Base-by-base conservation (phyloP, 257 asterid species). In the Ilex aquifolium region DNA sequence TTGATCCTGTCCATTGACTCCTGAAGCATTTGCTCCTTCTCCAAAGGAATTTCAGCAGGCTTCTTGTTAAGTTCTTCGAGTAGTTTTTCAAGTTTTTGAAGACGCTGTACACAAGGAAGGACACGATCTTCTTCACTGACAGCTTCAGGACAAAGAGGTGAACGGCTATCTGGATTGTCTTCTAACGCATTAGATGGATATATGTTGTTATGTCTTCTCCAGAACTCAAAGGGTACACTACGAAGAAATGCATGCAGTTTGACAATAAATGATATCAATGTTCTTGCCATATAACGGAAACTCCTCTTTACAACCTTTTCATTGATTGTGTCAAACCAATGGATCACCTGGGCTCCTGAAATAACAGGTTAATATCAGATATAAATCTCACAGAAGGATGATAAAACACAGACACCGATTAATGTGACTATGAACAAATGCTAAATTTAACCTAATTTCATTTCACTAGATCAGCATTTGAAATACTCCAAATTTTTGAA, bases 1-100 rank as follows among this genome's bases (percentile, higher is more conserved):
- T 86, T 89, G 70, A 92, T 88, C 82, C 98, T 86, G 65, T 82
- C 90, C 61, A 92, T 70, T 14, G 98, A 92, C 61, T 89, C 86
- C 65, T 72, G 90, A 68, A 92, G 84, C 78, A 92, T 79, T 72
- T 78, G 93, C 36, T 92, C 95, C 81, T 92, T 92, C 77, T 85
- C 98, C 13, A 67, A 49, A 60, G 98, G 98, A 59, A 92, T 85
- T 69, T 82, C 92, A 60, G 84, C 71, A 17, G 95, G 97, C 73
- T 82, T 92, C 44, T 80, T 92, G 72, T 76, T 73, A 29, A 92
- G 74, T 67, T 88, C 87, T 79, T 88, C 97, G 78, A 92, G 68
- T 65, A 82, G 36, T 49, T 76, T 76, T 79, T 92, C 98, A 31
- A 92, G 85, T 70, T 79, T 82, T 76, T 85, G 80, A 62, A 92